These are phyloP conservation scores for Diaporthe sp. DNA, from an alignment of 2,329 filamentous ascomycete genomes.

Conservation along the genomic window DNA sequence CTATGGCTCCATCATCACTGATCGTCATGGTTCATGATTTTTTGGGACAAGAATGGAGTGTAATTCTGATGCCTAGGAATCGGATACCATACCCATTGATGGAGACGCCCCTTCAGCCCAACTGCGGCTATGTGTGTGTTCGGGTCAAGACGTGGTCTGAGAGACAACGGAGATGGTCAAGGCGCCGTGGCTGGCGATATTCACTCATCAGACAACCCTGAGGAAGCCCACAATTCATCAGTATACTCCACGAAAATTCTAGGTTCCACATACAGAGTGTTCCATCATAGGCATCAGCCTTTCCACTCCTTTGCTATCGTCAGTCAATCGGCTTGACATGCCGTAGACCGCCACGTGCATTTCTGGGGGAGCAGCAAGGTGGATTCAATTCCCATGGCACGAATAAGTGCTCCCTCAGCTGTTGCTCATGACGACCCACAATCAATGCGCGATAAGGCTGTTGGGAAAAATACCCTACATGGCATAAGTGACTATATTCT, in stretches of 20 bases:
- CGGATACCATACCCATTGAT: not conserved
- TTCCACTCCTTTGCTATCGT: not conserved
- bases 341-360: not conserved
- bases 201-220: not conserved
- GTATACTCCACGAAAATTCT: not conserved
- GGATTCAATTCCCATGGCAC: not conserved
- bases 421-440: not conserved
- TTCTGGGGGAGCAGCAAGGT: not conserved
- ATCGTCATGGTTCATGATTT: not conserved
- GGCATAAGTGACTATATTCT: not conserved
- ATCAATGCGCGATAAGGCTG: not conserved
- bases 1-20: not conserved
- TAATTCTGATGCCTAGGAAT: not conserved
- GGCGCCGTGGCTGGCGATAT: not conserved
- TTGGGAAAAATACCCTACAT: not conserved
- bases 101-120: not conserved
- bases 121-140: not conserved
- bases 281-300: not conserved
- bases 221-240: constrained; percentile 4
- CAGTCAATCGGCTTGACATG: not conserved
- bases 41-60: not conserved
- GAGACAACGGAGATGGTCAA: not conserved
- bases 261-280: not conserved
- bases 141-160: not conserved
- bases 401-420: not conserved